phyloP scores from a whole-genome alignment of 208 protist genomes.

The Trypanosoma mega region DNA sequence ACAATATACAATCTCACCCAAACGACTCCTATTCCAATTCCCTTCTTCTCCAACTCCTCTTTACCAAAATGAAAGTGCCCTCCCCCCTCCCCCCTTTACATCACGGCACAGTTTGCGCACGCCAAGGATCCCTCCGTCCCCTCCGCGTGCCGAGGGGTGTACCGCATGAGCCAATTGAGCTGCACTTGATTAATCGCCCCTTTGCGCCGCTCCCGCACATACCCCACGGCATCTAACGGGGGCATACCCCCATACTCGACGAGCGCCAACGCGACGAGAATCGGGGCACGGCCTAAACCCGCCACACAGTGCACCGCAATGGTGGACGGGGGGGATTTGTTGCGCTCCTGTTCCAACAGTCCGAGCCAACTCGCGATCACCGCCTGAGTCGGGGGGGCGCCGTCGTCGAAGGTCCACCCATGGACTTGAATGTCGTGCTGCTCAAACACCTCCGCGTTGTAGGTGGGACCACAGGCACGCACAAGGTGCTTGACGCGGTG shows the following conservation, averaged over 20 bases:
- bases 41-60: too few species aligned
- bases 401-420: constrained; percentile 66
- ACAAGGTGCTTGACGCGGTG: constrained; percentile 47
- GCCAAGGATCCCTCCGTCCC: constrained; percentile 17
- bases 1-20: neutral
- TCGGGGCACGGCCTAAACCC: constrained; percentile 62
- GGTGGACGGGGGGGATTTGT: constrained; percentile 17
- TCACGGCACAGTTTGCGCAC: constrained; percentile 32
- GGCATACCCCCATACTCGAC: constrained; percentile 50
- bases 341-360: constrained; percentile 36
- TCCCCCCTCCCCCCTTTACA: too few species aligned
- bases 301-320: constrained; percentile 77
- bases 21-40: too few species aligned
- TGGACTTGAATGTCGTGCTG: constrained; percentile 34
- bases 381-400: constrained; percentile 46
- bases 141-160: constrained; percentile 27
- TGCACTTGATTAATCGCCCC: constrained; percentile 72
- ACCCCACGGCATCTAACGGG: constrained; percentile 53
- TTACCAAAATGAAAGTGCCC: too few species aligned
- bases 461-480: constrained; percentile 46
- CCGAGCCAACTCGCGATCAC: constrained; percentile 50
- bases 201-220: constrained; percentile 51
- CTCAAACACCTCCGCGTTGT: constrained; percentile 30
- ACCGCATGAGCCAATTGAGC: constrained; percentile 57
- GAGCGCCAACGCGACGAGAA: constrained; percentile 61